phyloP scores from a whole-genome alignment of 1,139 yeast genomes.

The Diutina mesorugosa region DNA sequence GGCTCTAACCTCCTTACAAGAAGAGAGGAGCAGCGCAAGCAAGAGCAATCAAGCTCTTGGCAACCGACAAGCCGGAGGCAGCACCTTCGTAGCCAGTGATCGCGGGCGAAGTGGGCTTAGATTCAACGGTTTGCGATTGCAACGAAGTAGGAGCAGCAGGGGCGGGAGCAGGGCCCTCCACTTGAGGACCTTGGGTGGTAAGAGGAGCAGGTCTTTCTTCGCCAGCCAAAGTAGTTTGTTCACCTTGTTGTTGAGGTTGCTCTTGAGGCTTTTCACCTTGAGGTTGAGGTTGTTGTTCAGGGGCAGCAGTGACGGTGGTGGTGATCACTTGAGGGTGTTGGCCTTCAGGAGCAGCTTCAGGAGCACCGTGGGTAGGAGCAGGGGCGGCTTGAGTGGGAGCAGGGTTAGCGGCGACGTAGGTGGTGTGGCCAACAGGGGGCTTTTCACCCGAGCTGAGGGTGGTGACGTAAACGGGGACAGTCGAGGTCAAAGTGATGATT shows the following conservation, averaged over 20 bases:
- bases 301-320: background rate
- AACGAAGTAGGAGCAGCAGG: background rate
- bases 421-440: constrained; percentile 1
- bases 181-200: background rate
- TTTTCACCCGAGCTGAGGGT: background rate
- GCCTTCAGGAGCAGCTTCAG: background rate
- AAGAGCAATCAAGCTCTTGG: background rate
- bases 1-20: background rate
- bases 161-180: background rate
- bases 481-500: background rate
- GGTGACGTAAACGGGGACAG: background rate
- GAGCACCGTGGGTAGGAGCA: background rate
- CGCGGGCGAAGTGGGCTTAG: background rate
- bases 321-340: background rate
- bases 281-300: no score
- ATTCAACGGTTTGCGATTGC: background rate
- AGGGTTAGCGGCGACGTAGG: background rate
- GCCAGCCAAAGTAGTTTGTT: background rate
- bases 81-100: background rate
- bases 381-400: background rate
- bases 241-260: background rate
- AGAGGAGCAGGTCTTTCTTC: background rate
- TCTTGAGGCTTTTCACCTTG: no score
- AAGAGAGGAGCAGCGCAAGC: background rate
- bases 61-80: background rate